Evolutionary conservation across 768 basidiomycete species (phyloP).

Genomic region (Galerina sulciceps): DNA sequence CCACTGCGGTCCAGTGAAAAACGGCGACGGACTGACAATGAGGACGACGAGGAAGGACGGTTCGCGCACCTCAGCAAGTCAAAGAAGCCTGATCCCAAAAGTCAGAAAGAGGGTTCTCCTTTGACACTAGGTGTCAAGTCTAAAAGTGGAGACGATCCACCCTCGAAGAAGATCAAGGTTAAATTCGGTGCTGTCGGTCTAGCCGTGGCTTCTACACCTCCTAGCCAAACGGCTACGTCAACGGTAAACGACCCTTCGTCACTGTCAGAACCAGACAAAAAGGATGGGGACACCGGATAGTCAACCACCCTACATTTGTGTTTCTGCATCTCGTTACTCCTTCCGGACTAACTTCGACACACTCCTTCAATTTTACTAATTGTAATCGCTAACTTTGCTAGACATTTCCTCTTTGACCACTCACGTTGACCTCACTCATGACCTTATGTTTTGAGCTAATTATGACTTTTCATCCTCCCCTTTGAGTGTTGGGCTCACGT

Average conservation of each 20-base stretch:
- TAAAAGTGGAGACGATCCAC: conserved; percentile 54
- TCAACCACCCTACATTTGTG: neutral
- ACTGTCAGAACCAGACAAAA: conserved; percentile 67
- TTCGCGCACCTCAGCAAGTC: conserved; percentile 66
- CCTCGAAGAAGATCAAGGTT: conserved; percentile 73
- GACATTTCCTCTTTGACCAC: conserved; percentile 11
- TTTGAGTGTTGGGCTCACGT: conserved; percentile 17
- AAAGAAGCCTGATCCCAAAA: conserved; percentile 57
- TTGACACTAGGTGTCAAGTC: conserved; percentile 32
- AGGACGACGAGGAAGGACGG: conserved; percentile 73
- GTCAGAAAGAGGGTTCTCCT: conserved; percentile 41
- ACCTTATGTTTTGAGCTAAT: conserved; percentile 21
- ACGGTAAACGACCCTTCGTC: conserved; percentile 37
- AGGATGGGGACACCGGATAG: conserved; percentile 79
- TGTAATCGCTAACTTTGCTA: conserved; percentile 19
- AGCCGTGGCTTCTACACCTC: conserved; percentile 33
- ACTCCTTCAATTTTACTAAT: conserved; percentile 14
- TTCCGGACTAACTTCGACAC: conserved; percentile 10
- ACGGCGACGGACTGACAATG: conserved; percentile 71
- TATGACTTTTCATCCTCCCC: conserved; percentile 16
- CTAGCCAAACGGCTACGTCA: conserved; percentile 22
- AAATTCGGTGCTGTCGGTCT: conserved; percentile 60
- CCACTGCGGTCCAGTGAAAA: conserved; percentile 68
- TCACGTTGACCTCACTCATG: conserved; percentile 7
- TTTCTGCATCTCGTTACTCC: conserved; percentile 5